These are phyloP conservation scores for Lophiotrema nucula DNA, from an alignment of 495 filamentous ascomycete species.

Conservation along the genomic window DNA sequence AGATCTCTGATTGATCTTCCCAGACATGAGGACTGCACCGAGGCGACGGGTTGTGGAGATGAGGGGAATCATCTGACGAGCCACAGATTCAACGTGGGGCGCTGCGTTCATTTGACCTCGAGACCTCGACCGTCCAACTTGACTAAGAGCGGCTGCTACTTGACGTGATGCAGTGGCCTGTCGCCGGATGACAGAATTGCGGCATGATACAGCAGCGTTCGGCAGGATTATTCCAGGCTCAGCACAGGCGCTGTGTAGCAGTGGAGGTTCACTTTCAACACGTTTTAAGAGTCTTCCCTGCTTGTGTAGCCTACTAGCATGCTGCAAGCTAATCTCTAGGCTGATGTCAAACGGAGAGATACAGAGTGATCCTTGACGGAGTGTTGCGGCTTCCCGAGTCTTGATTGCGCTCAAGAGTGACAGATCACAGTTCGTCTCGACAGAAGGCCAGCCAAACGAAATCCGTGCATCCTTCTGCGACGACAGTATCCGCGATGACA, in stretches of 20 bases:
- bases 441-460: too few species aligned
- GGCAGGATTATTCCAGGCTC: slow-evolving; percentile 20
- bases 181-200: slow-evolving; percentile 11
- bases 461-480: too few species aligned
- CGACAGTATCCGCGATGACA: too few species aligned
- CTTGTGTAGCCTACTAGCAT: slow-evolving; percentile 25
- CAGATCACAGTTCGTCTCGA: too few species aligned
- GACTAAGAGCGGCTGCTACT: slow-evolving; percentile 12
- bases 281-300: slow-evolving; percentile 17
- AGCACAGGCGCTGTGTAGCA: slow-evolving; percentile 6
- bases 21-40: too few species aligned
- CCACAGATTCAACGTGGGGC: not conserved
- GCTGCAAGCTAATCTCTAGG: slow-evolving; percentile 22
- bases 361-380: not conserved
- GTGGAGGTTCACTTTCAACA: slow-evolving; percentile 10
- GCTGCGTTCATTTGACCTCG: slow-evolving; percentile 5
- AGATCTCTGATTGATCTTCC: too few species aligned
- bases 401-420: too few species aligned
- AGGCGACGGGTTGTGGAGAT: slow-evolving; percentile 11
- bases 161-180: slow-evolving; percentile 10
- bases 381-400: not conserved
- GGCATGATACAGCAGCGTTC: slow-evolving; percentile 5
- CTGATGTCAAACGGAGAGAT: slow-evolving; percentile 21
- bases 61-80: not conserved
- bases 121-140: slow-evolving; percentile 13